Evolutionary conservation across 1,284 basidiomycete genomes (phyloP), one percentile per base, ranked within the genome.

Genomic region (Austropuccinia psidii): DNA sequence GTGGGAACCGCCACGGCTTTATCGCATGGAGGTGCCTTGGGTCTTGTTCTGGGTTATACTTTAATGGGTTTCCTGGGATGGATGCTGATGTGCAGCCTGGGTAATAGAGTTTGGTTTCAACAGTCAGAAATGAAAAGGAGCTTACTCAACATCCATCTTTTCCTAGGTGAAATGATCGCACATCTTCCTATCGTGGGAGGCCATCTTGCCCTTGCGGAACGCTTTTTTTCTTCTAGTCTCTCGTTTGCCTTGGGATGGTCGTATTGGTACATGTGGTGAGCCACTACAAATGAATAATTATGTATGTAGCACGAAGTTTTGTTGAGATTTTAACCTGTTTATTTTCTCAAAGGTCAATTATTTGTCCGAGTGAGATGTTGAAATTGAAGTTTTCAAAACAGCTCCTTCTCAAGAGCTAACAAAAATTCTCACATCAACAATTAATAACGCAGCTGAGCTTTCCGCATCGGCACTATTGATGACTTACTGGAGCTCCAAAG

Each of bases 241-340:
- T 72, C 70, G 45, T 76, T 76, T 55, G 61, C 75, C 19, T 50
- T 74, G n/a, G 76, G 75, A 24, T 76, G 75, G 75, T 50, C 66
- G 21, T 75, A 70, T 39, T 75, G 74, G 74, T 75, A 75, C 49
- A 41, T 65, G 19, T 75, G 62, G 69, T 72, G 11, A 37, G 45
- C 39, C n/a, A n/a, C n/a, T n/a, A n/a, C n/a, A n/a, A n/a, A n/a
- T 24, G 1, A 31, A 21, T 29, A 13, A 11, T 41, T 35, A 9
- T 11, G 19, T 21, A 9, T 24, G 8, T n/a, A n/a, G n/a, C n/a
- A n/a, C n/a, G n/a, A n/a, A n/a, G n/a, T n/a, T n/a, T n/a, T n/a
- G n/a, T n/a, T n/a, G n/a, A n/a, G n/a, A n/a, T n/a, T n/a, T n/a
- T n/a, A n/a, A n/a, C n/a, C n/a, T n/a, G n/a, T n/a, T n/a, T n/a